Evolutionary conservation across 352 stramenopile species (phyloP), one percentile per base, ranked within the genome.

Genomic region (Phytopythium boreale): DNA sequence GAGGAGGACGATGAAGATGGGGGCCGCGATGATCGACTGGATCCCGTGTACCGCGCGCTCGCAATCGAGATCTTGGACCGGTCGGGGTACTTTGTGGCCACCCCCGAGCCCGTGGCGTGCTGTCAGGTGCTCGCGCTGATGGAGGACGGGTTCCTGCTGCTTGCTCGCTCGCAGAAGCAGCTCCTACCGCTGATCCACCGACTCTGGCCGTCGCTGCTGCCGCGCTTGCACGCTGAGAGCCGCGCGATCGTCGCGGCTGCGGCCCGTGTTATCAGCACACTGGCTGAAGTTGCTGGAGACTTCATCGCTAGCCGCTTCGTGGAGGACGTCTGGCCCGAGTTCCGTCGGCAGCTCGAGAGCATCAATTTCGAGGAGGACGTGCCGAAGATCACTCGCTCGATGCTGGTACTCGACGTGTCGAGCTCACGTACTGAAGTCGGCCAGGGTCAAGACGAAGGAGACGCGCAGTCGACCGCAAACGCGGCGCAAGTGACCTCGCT

Each of bases 271-370:
- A 55, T 96, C 37, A 72, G 60, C 17, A 86, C 77, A 1, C 36
- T 94, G 7, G 76, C 81, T 22, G 57, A 75, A 57, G 69, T 76
- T 62, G 86, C 80, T 20, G 82, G 77, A 0, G 88, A 96, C 58
- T 95, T 95, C 60, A 83, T 96, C 41, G 85, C 77, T 31, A 83
- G 92, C 51, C 74, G 80, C 4, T 95, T 96, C 64, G 80, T 95
- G 10, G 77, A 94, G 63, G 82, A 73, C 4, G 74, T 91, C n/a
- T 96, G 88, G 88, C 86, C 88, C 36, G 51, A 71, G 9, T 61
- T 93, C 17, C 70, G 68, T 37, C 61, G 58, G 17, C 67, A 90
- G 49, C 65, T 96, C 22, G 22, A 66, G 43, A 57, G 58, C 2
- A 80, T 90, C 37, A 55, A 72, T 37, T 69, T 77, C 34, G 71